Evolutionary conservation across 78 protist species (phyloP).

Genomic region (Dictyostelium brefeldianum): DNA sequence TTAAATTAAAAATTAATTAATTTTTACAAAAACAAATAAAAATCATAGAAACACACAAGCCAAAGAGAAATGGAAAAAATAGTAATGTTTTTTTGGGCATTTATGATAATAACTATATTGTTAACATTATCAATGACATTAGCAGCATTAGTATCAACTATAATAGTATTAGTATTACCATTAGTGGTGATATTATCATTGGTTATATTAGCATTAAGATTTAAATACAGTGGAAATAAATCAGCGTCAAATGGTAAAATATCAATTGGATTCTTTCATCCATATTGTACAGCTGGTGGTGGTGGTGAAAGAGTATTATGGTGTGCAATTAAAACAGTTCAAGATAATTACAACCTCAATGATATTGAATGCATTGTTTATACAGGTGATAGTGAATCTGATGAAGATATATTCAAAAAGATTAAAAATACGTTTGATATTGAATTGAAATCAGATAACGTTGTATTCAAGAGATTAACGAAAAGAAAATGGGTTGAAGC

Average conservation of each 20-base stretch:
- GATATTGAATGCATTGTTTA: constrained; percentile 33
- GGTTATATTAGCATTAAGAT: neutral
- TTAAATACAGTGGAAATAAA: constrained; percentile 2
- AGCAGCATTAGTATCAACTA: constrained; percentile 14
- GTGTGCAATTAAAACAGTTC: constrained; percentile 73
- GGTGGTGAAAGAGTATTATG: constrained; percentile 94
- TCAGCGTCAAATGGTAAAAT: neutral
- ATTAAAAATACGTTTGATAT: constrained; percentile 48
- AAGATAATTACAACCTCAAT: constrained; percentile 21
- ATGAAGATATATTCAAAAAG: constrained; percentile 37
- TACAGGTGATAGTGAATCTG: constrained; percentile 47
- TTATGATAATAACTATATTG: neutral
- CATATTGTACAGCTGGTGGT: constrained; percentile 91
- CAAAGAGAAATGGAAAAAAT: neutral
- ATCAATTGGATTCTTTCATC: constrained; percentile 77
- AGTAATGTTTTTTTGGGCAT: neutral
- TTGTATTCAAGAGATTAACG: constrained; percentile 59
- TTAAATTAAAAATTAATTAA: no score
- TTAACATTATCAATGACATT: constrained; percentile 23
- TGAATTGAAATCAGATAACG: constrained; percentile 39
- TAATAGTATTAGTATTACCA: constrained; percentile 14
- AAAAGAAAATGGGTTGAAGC: constrained; percentile 79
- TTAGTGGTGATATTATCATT: neutral
- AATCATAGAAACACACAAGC: no score
- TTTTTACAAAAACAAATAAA: no score